A percentile compares a stretch with the other conserved stretches of the same genome.
phyloP scores from a whole-genome alignment of 345 rosid species.

The Ailanthus altissimus region DNA sequence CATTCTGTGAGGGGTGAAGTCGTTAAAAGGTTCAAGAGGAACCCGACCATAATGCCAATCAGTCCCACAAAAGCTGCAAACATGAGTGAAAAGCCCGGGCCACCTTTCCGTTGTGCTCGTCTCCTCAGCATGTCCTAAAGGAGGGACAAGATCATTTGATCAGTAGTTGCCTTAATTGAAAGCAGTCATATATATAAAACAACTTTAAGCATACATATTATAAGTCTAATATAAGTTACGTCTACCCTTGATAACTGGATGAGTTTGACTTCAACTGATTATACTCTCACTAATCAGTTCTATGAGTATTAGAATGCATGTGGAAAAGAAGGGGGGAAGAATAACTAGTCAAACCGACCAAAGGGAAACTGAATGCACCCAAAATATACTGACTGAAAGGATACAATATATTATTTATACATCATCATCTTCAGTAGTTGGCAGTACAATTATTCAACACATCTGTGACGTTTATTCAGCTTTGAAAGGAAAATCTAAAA shows the following conservation, averaged over 20 bases:
- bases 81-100: conserved; percentile 61
- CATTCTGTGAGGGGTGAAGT: conserved; percentile 51
- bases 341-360: neutral
- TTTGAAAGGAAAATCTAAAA: neutral
- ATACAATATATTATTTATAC: neutral
- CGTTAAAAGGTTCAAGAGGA: conserved; percentile 64
- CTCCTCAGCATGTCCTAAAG: conserved; percentile 73
- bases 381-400: neutral
- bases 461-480: neutral
- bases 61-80: conserved; percentile 79
- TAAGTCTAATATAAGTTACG: neutral
- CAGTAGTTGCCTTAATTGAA: neutral
- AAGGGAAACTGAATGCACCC: neutral
- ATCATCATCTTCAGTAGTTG: neutral
- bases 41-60: conserved; percentile 75
- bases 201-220: neutral
- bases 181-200: neutral
- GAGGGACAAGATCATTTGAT: neutral
- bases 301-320: neutral
- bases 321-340: neutral
- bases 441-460: neutral
- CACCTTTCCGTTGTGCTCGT: conserved; percentile 54
- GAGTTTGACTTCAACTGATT: neutral
- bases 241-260: neutral
- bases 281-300: neutral